A percentile compares a stretch with the other conserved stretches of the same genome.
phyloP scores from a whole-genome alignment of 2,329 filamentous ascomycete species.

The Anthostomella pinea region DNA sequence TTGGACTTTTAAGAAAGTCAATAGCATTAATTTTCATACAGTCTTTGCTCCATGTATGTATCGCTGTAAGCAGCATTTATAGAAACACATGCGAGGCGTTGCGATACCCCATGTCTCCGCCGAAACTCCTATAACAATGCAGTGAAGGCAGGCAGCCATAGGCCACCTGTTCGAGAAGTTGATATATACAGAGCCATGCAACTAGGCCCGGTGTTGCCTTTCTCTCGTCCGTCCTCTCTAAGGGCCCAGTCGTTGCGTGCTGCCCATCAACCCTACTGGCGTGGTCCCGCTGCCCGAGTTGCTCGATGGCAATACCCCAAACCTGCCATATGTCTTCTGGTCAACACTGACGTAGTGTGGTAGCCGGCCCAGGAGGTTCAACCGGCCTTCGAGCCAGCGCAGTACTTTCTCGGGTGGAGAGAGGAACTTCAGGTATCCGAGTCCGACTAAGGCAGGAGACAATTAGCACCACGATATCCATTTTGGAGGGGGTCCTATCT shows the following conservation, averaged over 20 bases:
- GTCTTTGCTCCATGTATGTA: too few species aligned
- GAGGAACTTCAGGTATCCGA: conserved; percentile 86
- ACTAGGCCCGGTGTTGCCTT: not conserved
- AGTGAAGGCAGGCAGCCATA: not conserved
- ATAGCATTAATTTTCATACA: too few species aligned
- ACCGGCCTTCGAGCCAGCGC: conserved; percentile 82
- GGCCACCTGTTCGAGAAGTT: not conserved
- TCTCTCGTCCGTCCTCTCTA: conserved; percentile 34
- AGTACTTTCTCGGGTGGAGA: conserved; percentile 86
- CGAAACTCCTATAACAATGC: not conserved
- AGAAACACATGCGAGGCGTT: not conserved
- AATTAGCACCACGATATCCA: not conserved
- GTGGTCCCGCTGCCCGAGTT: conserved; percentile 40
- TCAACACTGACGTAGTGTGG: conserved; percentile 94
- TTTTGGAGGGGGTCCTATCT: conserved; percentile 36
- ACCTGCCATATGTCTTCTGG: conserved; percentile 92
- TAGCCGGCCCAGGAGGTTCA: conserved; percentile 78
- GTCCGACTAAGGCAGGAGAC: conserved; percentile 55
- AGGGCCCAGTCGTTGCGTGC: conserved; percentile 66
- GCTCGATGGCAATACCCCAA: conserved; percentile 75
- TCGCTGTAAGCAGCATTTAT: too few species aligned
- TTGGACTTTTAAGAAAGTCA: too few species aligned
- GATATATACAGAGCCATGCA: not conserved
- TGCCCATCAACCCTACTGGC: conserved; percentile 60
- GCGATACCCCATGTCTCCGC: not conserved